Percentiles rank a stretch among this genome's conserved stretches.
These are phyloP conservation scores for Yamadazyma sp. DNA, from an alignment of 1,139 yeast genomes.

Conservation along the genomic window DNA sequence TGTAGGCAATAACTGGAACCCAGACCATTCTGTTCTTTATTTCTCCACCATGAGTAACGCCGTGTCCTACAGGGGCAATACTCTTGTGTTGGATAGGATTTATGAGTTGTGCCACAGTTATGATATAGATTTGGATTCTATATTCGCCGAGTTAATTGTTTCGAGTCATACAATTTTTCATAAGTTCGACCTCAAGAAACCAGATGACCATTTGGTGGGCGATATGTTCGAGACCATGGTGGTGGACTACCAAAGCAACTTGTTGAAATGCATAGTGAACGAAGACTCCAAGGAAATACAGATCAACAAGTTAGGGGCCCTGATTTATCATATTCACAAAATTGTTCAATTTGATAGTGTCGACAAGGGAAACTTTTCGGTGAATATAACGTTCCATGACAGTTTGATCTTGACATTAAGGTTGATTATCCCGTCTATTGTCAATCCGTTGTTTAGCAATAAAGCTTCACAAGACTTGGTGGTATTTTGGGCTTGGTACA, in stretches of 20 bases:
- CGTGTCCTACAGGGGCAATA: conserved; percentile 11
- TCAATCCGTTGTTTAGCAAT: conserved; percentile 25
- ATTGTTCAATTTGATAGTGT: conserved; percentile 7
- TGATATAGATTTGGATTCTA: conserved; percentile 56
- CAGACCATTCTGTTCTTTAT: conserved; percentile 11
- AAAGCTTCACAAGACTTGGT: conserved; percentile 30
- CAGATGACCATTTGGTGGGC: conserved; percentile 26
- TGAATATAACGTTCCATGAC: conserved; percentile 29
- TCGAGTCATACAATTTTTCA: conserved; percentile 29
- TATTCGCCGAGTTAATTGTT: conserved; percentile 34
- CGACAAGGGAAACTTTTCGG: conserved; percentile 7
- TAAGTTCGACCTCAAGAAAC: conserved; percentile 21
- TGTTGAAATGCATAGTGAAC: conserved; percentile 23
- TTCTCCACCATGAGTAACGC: conserved; percentile 10
- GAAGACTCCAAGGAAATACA: conserved; percentile 21
- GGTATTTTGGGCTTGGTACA: conserved; percentile 44
- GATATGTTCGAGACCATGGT: conserved; percentile 35
- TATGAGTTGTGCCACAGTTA: conserved; percentile 55
- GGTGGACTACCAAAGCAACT: conserved; percentile 34
- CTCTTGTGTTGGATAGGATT: conserved; percentile 41
- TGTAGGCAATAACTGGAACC: conserved; percentile 25
- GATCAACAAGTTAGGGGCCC: conserved; percentile 28
- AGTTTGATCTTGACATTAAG: conserved; percentile 36
- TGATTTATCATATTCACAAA: conserved; percentile 19
- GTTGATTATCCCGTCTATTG: conserved; percentile 37